Evolutionary conservation across 1,284 basidiomycete species (phyloP).

Genomic region (Malassezia furfur): DNA sequence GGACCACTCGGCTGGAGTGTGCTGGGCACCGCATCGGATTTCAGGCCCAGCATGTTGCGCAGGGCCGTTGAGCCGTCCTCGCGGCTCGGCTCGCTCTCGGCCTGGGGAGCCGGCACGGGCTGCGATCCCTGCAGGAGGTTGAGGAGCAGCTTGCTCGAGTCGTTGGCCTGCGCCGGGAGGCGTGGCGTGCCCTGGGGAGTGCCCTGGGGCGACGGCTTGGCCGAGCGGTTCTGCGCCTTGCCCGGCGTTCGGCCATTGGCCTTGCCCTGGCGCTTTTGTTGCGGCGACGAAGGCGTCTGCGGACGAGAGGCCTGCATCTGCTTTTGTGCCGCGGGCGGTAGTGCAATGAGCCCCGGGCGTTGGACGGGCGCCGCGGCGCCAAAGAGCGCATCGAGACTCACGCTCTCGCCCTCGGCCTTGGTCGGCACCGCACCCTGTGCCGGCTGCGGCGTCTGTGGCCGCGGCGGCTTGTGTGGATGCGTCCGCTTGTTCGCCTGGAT

Average conservation of each 20-base stretch:
- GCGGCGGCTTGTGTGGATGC: conserved; percentile 21
- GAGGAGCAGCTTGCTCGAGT: conserved; percentile 3
- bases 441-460: neutral
- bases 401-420: neutral
- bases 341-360: conserved; percentile 7
- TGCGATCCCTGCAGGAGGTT: conserved; percentile 5
- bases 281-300: neutral
- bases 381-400: conserved; percentile 7
- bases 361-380: neutral
- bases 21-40: neutral
- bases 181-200: no score
- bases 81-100: neutral
- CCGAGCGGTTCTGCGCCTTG: neutral
- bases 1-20: neutral
- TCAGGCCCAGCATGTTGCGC: conserved; percentile 8
- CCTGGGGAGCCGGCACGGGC: conserved; percentile 9
- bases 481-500: conserved; percentile 36
- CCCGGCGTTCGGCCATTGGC: neutral
- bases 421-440: neutral
- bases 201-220: neutral
- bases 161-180: neutral
- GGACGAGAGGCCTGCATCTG: conserved; percentile 1
- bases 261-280: neutral
- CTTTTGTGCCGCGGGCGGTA: conserved; percentile 5
- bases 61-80: conserved; percentile 11